Base-by-base conservation (phyloP, 345 rosid genomes). In the Euphorbia lathyris region DNA sequence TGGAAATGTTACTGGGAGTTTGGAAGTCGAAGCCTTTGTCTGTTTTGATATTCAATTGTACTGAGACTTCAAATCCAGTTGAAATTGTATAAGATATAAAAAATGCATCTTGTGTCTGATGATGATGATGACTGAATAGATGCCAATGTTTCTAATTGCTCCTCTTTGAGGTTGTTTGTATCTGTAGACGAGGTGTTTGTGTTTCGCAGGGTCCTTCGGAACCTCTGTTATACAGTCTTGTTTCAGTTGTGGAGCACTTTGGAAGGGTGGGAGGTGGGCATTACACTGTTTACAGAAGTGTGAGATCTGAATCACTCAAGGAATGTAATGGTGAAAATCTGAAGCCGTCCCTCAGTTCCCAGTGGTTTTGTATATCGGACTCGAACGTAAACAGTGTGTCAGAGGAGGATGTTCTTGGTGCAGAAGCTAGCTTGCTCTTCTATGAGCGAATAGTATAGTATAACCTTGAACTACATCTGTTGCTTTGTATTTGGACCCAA, bases 341-440 rank as follows among this genome's bases (percentile, higher is more conserved):
- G 7, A 73, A 77, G 32, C 70, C 74, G 50, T 69, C 78, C 58
- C 42, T 34, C 3, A 3, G 10, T 3, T 56, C 64, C 48, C 78
- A 72, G 5, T 91, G 97, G 97, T 91, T 91, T 77, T 82, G 84
- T 77, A 82, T 91, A 69, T 94, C 97, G 19, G 96, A 91, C 83
- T 83, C 95, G 2, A 75, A 91, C 55, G 97, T 91, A 19, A 20
- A 32, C 25, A 45, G 71, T 36, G 91, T 86, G n/a, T 75, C 88
- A 1, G 93, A 87, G 81, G 78, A 72, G 53, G 96, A 91, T 58
- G 95, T 90, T 80, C 87, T 88, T 30, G 80, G 83, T 60, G 89
- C 98, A 29, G 94, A 88, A 78, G 97, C 95, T 45, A 88, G 89
- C 84, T 67, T 94, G 84, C 97, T 94, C 67, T 91, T 91, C 69